Conservation (phyloP, 495 filamentous ascomycete genomes). For the Tuber aestivum region DNA sequence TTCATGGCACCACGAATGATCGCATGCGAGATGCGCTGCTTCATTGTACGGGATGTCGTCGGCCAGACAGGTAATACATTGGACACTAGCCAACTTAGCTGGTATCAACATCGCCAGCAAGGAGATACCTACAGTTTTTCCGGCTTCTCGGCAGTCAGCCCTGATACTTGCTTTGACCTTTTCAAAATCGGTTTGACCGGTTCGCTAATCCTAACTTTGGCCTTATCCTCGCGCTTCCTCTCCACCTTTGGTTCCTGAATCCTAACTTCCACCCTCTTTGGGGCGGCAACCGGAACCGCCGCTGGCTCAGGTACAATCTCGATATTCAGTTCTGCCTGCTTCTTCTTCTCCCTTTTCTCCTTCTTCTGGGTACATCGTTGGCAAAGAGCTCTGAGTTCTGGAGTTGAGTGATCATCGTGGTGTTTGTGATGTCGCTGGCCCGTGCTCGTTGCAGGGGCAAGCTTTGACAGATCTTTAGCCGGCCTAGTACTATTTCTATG, state of each 20-base stretch:
- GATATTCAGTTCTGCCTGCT: slow-evolving; percentile 24
- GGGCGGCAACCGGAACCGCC: slow-evolving; percentile 9
- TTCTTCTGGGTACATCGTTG: slow-evolving; percentile 31
- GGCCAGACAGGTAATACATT: slow-evolving; percentile 64
- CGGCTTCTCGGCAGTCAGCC: slow-evolving; percentile 31
- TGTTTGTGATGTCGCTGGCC: slow-evolving; percentile 29
- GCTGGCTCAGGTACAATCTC: slow-evolving; percentile 20
- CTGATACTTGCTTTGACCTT: slow-evolving; percentile 30
- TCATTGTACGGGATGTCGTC: slow-evolving; percentile 55
- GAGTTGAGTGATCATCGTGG: slow-evolving; percentile 38
- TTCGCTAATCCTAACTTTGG: slow-evolving; percentile 15
- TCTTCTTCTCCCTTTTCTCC: slow-evolving; percentile 28
- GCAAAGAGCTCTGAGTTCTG: slow-evolving; percentile 33
- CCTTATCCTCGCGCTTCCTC: slow-evolving; percentile 13
- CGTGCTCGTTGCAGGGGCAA: not conserved
- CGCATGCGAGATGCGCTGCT: slow-evolving; percentile 64
- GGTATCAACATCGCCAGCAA: slow-evolving; percentile 5
- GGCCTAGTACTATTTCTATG: slow-evolving; percentile 14
- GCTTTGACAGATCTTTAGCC: slow-evolving; percentile 22
- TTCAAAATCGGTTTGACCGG: slow-evolving; percentile 15
- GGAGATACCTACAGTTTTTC: slow-evolving; percentile 33
- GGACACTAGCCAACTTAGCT: slow-evolving; percentile 48
- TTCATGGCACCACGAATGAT: slow-evolving; percentile 68
- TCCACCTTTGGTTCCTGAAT: slow-evolving; percentile 17
- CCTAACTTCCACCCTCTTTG: slow-evolving; percentile 16